phyloP scores from a whole-genome alignment of 2,329 filamentous ascomycete species.

The Cadophora gregata region DNA sequence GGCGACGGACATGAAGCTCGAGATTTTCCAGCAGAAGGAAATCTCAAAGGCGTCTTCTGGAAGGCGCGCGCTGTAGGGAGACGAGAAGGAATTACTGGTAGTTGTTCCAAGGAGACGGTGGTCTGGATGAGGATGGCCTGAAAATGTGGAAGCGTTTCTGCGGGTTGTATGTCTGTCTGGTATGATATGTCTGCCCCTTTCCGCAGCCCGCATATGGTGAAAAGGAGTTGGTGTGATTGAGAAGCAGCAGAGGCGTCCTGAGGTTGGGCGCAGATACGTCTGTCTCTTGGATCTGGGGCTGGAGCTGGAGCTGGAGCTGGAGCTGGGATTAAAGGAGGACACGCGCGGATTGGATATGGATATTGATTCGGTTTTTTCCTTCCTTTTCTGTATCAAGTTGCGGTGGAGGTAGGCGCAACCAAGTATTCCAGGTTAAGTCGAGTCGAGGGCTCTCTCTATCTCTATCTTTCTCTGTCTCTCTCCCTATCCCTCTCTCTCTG shows the following conservation, averaged over 20 bases:
- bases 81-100: slow-evolving; percentile 19
- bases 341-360: not conserved
- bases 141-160: slow-evolving; percentile 15
- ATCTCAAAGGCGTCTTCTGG: slow-evolving; percentile 31
- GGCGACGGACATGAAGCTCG: slow-evolving; percentile 5
- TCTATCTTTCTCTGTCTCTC: too few species aligned
- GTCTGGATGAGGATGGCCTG: slow-evolving; percentile 12
- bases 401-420: slow-evolving; percentile 3
- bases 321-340: slow-evolving; percentile 7
- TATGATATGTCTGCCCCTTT: slow-evolving; percentile 6
- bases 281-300: not conserved
- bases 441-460: not conserved
- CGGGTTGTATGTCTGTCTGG: not conserved
- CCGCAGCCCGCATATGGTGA: slow-evolving; percentile 4
- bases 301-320: not conserved
- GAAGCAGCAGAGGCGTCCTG: not conserved
- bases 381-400: slow-evolving; percentile 1
- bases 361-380: not conserved
- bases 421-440: not conserved
- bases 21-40: slow-evolving; percentile 23
- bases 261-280: slow-evolving; percentile 1
- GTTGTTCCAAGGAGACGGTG: slow-evolving; percentile 6
- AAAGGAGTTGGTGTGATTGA: slow-evolving; percentile 9
- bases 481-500: too few species aligned
- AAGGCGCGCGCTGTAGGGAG: slow-evolving; percentile 20